Conservation (phyloP, 495 filamentous ascomycete genomes). For the Xylona heveae region DNA sequence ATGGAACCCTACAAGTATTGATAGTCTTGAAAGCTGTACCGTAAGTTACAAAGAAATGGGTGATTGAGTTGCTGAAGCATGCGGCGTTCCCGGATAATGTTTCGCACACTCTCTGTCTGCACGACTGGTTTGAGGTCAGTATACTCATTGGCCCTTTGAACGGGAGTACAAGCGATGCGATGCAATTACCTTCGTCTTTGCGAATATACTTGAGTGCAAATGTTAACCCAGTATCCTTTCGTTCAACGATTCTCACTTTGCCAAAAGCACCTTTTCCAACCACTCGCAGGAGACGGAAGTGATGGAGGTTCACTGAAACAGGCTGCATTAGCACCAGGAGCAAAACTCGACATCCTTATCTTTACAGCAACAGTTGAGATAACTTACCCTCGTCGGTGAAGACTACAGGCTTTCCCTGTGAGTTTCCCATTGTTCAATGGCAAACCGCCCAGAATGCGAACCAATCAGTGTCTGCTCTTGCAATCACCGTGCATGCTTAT, state of each 20-base stretch:
- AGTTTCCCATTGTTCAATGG: conserved; percentile 56
- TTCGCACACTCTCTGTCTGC: conserved; percentile 88
- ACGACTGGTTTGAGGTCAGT: conserved; percentile 40
- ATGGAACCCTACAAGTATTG: conserved; percentile 69
- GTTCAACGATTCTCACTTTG: conserved; percentile 94
- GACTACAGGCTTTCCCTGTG: conserved; percentile 78
- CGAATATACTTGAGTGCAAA: conserved; percentile 97
- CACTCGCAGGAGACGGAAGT: conserved; percentile 85
- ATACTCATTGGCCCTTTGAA: conserved; percentile 2
- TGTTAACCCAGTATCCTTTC: conserved; percentile 81
- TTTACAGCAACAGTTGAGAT: conserved; percentile 6
- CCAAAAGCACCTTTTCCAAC: conserved; percentile 96
- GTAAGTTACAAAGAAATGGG: conserved; percentile 92
- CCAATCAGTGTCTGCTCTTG: too few species aligned
- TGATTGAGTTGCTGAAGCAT: conserved; percentile 98
- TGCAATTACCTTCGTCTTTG: conserved; percentile 79
- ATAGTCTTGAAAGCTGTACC: conserved; percentile 97
- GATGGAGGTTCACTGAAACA: conserved; percentile 74
- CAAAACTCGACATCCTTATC: background rate
- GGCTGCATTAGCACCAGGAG: background rate
- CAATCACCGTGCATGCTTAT: too few species aligned
- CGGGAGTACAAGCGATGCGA: background rate
- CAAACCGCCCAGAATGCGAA: too few species aligned
- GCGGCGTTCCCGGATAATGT: conserved; percentile 88
- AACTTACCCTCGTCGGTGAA: conserved; percentile 80